Conservation (phyloP, 2,329 filamentous ascomycete species). For the Aspergillus aculeatus region DNA sequence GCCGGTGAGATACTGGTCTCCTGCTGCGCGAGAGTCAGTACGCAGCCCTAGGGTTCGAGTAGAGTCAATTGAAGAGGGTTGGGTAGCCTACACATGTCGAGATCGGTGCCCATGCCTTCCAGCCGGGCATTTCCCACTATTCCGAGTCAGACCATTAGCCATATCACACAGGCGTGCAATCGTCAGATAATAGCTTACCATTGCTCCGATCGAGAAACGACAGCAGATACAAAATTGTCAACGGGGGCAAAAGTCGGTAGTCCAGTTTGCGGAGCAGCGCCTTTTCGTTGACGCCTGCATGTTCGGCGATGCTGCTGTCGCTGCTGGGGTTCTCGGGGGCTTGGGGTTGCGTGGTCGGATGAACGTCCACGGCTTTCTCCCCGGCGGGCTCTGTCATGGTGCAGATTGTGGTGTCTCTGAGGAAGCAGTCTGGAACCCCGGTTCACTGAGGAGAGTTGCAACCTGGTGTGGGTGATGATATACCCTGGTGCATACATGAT, state of each 20-base stretch:
- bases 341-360: background rate
- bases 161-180: too few species aligned
- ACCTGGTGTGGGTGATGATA: background rate
- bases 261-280: conserved; percentile 47
- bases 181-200: conserved; percentile 21
- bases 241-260: conserved; percentile 42
- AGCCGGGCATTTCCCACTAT: conserved; percentile 41
- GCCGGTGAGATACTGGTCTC: conserved; percentile 42
- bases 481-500: background rate
- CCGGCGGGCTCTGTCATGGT: background rate
- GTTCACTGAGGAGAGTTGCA: background rate
- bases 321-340: background rate
- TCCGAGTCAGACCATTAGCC: background rate
- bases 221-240: conserved; percentile 47
- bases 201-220: conserved; percentile 47
- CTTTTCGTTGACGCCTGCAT: conserved; percentile 36
- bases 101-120: conserved; percentile 38
- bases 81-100: conserved; percentile 36
- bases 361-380: background rate
- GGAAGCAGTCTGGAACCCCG: background rate
- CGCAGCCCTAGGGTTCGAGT: too few species aligned
- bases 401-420: background rate
- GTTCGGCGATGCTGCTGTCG: conserved; percentile 2
- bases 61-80: background rate
- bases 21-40: conserved; percentile 22